Base-by-base conservation (phyloP, 2,329 filamentous ascomycete genomes). In the Shiraia bambusicola region DNA sequence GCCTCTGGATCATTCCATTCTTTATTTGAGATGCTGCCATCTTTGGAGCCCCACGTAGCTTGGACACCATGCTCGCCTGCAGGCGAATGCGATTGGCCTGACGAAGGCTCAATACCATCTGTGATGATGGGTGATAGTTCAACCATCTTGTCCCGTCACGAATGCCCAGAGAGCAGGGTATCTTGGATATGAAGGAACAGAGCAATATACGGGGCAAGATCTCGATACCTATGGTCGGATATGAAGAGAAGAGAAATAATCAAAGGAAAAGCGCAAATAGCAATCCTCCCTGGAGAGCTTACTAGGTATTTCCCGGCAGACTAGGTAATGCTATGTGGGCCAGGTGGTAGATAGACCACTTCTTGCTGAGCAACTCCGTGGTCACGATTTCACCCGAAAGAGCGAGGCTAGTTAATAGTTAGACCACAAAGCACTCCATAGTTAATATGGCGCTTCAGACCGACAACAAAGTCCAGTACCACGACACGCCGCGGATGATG, bases 1-100 rank as follows among this genome's bases (percentile, higher is more conserved):
- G 72, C 72, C 57, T 75, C 72, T 1, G 66, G 45, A 49, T 74
- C 72, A 32, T 74, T 74, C 69, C 67, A 72, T 45, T 72, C 67
- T 50, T 63, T 66, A 54, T 73, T 75, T 37, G 69, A 72, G 56
- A 73, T 67, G 40, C 58, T 64, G 7, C 54, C 56, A 27, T 54
- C 50, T 54, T 58, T 60, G 19, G 47, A 52, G 6, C 54, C 58
- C 58, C 57, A 63, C 12, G 56, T 59, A 12, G 53, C 55, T 34
- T 56, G 49, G 3, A 50, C 44, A 11, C 48, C 38, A n/a, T 44
- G 52, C n/a, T 56, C 50, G 2, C 52, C 47, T 0, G 59, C 52
- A 7, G 61, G 62, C 13, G 58, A 62, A 40, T 68, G 61, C 19
- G 61, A 53, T 40, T 59, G 36, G 16, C 62, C 62, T 12, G 60